phyloP scores from a whole-genome alignment of 1,284 basidiomycete genomes.

The Sporisorium scitamineum region DNA sequence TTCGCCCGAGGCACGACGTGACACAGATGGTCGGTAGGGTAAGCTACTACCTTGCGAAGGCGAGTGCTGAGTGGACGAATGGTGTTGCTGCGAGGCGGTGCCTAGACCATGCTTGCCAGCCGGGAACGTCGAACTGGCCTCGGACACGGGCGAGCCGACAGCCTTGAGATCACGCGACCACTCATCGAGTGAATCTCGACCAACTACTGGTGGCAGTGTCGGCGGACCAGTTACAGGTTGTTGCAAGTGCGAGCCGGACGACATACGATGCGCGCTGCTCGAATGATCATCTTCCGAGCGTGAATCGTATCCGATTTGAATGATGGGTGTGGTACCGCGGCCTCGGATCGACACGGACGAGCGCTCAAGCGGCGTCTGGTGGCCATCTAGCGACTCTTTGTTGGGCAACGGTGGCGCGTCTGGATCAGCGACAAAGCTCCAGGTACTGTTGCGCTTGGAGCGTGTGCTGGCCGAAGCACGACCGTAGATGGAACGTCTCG shows the following conservation, averaged over 20 bases:
- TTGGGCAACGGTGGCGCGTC: constrained; percentile 54
- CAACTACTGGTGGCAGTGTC: constrained; percentile 56
- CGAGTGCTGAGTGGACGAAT: constrained; percentile 18
- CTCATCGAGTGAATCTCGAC: constrained; percentile 56
- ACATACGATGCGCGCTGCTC: constrained; percentile 8
- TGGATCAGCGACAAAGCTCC: constrained; percentile 61
- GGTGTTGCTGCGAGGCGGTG: constrained; percentile 10
- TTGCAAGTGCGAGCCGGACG: constrained; percentile 8
- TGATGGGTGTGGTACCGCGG: constrained; percentile 33
- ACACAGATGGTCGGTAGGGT: constrained; percentile 32
- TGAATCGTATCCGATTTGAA: constrained; percentile 53
- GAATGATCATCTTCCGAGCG: constrained; percentile 33
- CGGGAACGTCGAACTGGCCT: constrained; percentile 22
- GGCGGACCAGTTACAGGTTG: constrained; percentile 31
- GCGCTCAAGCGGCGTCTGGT: constrained; percentile 10
- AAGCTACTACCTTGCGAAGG: constrained; percentile 22
- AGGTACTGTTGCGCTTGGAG: constrained; percentile 63
- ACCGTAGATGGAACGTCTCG: constrained; percentile 61
- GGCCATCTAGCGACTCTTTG: constrained; percentile 51
- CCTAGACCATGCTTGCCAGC: constrained; percentile 18
- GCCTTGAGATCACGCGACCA: constrained; percentile 59
- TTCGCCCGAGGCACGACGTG: constrained; percentile 57
- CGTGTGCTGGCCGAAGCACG: constrained; percentile 57
- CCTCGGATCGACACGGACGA: constrained; percentile 32
- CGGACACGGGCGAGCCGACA: constrained; percentile 46